These are phyloP conservation scores for Paragyromitra xinjiangensis DNA, from an alignment of 495 filamentous ascomycete genomes.

Conservation along the genomic window DNA sequence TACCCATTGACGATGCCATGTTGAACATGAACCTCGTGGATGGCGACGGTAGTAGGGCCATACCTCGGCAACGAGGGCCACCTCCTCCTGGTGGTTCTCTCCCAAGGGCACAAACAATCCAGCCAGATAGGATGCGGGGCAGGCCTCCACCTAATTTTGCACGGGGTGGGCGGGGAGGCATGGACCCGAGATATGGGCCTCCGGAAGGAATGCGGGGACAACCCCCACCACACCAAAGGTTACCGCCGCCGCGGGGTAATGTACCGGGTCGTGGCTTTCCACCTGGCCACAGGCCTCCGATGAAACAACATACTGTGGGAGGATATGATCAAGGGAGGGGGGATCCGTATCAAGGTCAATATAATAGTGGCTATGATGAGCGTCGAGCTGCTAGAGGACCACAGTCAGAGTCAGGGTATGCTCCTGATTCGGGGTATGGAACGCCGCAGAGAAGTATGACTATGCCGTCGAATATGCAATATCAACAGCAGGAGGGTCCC, in stretches of 20 bases:
- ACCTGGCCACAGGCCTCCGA: constrained; percentile 30
- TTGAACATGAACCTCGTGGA: constrained; percentile 36
- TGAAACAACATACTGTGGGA: constrained; percentile 20
- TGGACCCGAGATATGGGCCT: constrained; percentile 20
- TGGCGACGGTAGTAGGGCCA: neutral
- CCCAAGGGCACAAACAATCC: constrained; percentile 36
- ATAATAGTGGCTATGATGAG: constrained; percentile 29
- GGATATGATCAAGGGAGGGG: constrained; percentile 35
- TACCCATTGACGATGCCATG: constrained; percentile 49
- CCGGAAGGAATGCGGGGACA: constrained; percentile 23
- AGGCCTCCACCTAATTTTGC: constrained; percentile 34
- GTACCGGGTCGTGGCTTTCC: constrained; percentile 36
- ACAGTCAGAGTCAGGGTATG: constrained; percentile 15
- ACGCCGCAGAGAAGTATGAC: constrained; percentile 64
- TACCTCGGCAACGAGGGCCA: constrained; percentile 27
- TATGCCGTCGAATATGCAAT: constrained; percentile 63
- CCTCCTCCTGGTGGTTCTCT: constrained; percentile 25
- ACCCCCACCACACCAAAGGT: constrained; percentile 35
- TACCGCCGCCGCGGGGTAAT: constrained; percentile 43
- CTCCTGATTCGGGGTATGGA: constrained; percentile 58
- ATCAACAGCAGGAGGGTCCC: constrained; percentile 59
- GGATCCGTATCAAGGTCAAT: constrained; percentile 36
- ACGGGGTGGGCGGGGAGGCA: constrained; percentile 21
- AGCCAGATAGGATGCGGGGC: constrained; percentile 30
- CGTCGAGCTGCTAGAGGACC: constrained; percentile 7